These are phyloP conservation scores for Trametes versicolor DNA, from an alignment of 1,284 basidiomycete genomes.

Conservation along the genomic window DNA sequence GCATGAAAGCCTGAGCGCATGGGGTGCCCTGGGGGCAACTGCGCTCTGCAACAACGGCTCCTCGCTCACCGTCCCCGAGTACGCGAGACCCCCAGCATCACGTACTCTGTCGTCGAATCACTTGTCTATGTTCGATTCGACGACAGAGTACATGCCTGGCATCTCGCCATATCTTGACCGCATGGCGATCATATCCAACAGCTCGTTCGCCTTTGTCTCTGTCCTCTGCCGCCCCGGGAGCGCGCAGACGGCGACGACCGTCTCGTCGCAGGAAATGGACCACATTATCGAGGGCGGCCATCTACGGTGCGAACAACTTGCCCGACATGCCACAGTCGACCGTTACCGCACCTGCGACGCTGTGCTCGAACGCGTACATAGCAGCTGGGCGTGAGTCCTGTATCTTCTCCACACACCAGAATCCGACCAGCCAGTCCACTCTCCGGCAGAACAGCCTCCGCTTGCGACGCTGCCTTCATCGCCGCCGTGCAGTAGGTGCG, in stretches of 20 bases:
- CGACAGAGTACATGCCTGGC: slow-evolving; percentile 23
- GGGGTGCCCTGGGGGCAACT: slow-evolving; percentile 26
- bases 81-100: neutral
- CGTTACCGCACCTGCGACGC: slow-evolving; percentile 29
- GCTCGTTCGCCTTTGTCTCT: slow-evolving; percentile 24
- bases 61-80: slow-evolving; percentile 14
- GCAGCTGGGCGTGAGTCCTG: slow-evolving; percentile 34
- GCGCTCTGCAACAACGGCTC: slow-evolving; percentile 29
- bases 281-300: slow-evolving; percentile 60
- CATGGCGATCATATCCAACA: slow-evolving; percentile 31
- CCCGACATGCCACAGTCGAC: slow-evolving; percentile 31
- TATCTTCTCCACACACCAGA: slow-evolving; percentile 5
- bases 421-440: slow-evolving; percentile 26
- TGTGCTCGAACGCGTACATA: slow-evolving; percentile 38
- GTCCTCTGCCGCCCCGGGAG: slow-evolving; percentile 24
- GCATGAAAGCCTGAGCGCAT: slow-evolving; percentile 20
- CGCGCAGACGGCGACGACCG: slow-evolving; percentile 26
- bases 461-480: slow-evolving; percentile 41
- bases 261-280: slow-evolving; percentile 58
- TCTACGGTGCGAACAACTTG: slow-evolving; percentile 40
- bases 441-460: slow-evolving; percentile 32
- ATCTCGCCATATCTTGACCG: slow-evolving; percentile 30
- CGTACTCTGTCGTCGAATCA: slow-evolving; percentile 19
- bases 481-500: neutral
- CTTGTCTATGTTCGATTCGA: slow-evolving; percentile 25